Conservation (phyloP, 768 basidiomycete species). For the Naematelia aurantialba region DNA sequence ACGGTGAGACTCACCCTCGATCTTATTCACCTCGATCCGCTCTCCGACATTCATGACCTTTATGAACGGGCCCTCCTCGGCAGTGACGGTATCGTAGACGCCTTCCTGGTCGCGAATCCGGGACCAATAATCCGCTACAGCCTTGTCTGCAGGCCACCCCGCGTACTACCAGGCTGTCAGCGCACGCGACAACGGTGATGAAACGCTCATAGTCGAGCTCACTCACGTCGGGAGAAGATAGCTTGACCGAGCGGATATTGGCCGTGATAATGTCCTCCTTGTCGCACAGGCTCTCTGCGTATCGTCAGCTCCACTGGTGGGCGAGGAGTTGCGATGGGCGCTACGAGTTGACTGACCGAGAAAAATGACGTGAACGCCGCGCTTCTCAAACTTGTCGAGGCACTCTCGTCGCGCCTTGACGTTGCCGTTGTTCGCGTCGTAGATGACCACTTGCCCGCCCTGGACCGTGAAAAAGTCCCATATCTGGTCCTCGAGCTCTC, state of each 20-base stretch:
- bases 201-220: neutral
- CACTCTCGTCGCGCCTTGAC: conserved; percentile 63
- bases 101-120: conserved; percentile 82
- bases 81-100: conserved; percentile 85
- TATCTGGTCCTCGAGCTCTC: conserved; percentile 82
- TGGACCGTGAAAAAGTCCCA: conserved; percentile 75
- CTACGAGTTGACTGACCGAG: conserved; percentile 59
- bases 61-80: conserved; percentile 86
- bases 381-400: conserved; percentile 78
- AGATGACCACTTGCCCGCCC: conserved; percentile 92
- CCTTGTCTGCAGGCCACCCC: conserved; percentile 86
- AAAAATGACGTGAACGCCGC: conserved; percentile 86
- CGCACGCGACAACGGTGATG: neutral
- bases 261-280: conserved; percentile 86
- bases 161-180: conserved; percentile 62
- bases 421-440: conserved; percentile 94
- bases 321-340: too few species aligned
- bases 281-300: conserved; percentile 75
- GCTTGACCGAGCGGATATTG: conserved; percentile 94
- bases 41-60: conserved; percentile 96
- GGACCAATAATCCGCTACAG: conserved; percentile 85
- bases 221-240: conserved; percentile 93
- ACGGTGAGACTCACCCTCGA: conserved; percentile 45
- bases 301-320: conserved; percentile 1
- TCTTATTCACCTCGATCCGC: conserved; percentile 80